A percentile compares a stretch with the other conserved stretches of the same genome.
Evolutionary conservation across 2,329 filamentous ascomycete genomes (phyloP).

Genomic region (Alternaria triticimaculans): DNA sequence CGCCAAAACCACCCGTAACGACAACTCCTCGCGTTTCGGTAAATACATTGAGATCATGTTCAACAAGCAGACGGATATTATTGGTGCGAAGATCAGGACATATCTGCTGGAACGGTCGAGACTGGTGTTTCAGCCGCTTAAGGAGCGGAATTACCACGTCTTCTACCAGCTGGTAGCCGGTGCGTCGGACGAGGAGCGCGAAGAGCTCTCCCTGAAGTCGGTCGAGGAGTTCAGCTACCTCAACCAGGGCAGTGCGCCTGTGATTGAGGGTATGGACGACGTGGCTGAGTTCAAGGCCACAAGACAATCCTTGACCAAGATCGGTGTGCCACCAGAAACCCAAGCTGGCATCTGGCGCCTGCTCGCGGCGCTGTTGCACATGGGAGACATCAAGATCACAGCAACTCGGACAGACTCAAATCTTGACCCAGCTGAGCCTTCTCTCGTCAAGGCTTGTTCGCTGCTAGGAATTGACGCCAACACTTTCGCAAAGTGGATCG

Average conservation of each 20-base stretch:
- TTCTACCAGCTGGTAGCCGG: conserved; percentile 98
- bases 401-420: conserved; percentile 88
- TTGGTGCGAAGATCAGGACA: conserved; percentile 95
- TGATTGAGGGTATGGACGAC: conserved; percentile 94
- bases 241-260: conserved; percentile 90
- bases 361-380: conserved; percentile 86
- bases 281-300: conserved; percentile 92
- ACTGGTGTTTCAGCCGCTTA: conserved; percentile 94
- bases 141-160: conserved; percentile 98
- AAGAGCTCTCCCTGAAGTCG: conserved; percentile 78
- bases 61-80: conserved; percentile 91
- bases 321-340: conserved; percentile 77
- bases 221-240: conserved; percentile 95
- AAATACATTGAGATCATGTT: conserved; percentile 99
- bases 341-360: conserved; percentile 89
- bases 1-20: conserved; percentile 98
- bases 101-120: conserved; percentile 95
- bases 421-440: conserved; percentile 79
- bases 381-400: conserved; percentile 96
- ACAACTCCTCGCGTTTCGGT: conserved; percentile 98
- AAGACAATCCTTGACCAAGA: conserved; percentile 82
- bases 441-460: conserved; percentile 78
- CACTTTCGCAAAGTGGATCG: conserved; percentile 96
- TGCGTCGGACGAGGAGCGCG: conserved; percentile 80
- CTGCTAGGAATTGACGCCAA: conserved; percentile 86